Evolutionary conservation across 164 flowering plant species (phyloP), one percentile per base, ranked within the genome.

Genomic region (Piper longum): DNA sequence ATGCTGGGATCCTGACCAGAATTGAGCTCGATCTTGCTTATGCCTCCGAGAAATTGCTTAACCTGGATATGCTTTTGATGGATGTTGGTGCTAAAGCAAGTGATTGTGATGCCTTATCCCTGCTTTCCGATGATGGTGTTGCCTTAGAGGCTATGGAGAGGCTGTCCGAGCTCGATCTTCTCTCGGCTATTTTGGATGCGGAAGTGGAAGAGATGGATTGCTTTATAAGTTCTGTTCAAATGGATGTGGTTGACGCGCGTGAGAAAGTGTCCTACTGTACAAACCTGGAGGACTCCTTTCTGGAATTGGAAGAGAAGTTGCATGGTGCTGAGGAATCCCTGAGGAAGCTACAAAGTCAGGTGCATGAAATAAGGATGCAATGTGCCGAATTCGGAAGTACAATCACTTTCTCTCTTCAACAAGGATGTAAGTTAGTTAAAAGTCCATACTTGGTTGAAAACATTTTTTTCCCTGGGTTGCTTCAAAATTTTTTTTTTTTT

Each of bases 31-130:
- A 85, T 62, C 66, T 85, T 55, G 95, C 88, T 19, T 80, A 76
- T 70, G 73, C 68, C 65, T 78, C 90, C n/a, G 97, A 93, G 82
- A 93, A 87, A 72, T 65, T 88, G 71, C 69, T 78, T 58, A 90
- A 88, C 72, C 73, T 93, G 69, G 81, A 75, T 69, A 52, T 88
- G 41, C 81, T 93, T 56, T 72, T 77, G 72, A 87, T 88, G 87
- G 84, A 79, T 66, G 80, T 90, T 62, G 85, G 83, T 14, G 71
- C 82, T 19, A 80, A 69, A 72, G 97, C 84, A 74, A 73, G 70
- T 71, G 95, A 93, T 19, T 80, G 78, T 74, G 99, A 93, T 69
- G 76, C 77, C 56, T 73, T 81, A 69, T 72, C 70, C n/a, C 66
- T 73, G 0, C 82, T 72, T 45, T 26, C 36, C 36, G 60, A 74